Evolutionary conservation across 768 basidiomycete species (phyloP).

Genomic region (Lenzites betulinus): DNA sequence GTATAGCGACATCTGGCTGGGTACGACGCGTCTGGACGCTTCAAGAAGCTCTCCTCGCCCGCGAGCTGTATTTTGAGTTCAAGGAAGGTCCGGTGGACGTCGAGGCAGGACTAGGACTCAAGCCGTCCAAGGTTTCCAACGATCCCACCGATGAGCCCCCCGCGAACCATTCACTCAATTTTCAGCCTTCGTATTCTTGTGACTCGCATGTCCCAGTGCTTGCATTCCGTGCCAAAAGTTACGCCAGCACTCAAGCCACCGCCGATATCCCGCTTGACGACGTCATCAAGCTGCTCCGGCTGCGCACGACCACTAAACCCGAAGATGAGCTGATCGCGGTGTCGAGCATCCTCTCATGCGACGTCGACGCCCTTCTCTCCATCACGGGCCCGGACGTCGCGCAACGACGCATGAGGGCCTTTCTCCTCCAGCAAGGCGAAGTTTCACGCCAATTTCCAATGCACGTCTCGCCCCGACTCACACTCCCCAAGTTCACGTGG

Average conservation of each 20-base stretch:
- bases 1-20: conserved; percentile 13
- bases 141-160: not conserved
- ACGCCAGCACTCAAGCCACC: not conserved
- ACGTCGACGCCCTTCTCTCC: not conserved
- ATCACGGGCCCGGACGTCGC: not conserved
- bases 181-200: not conserved
- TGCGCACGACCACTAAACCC: conserved; percentile 6
- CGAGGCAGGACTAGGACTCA: not conserved
- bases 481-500: not conserved
- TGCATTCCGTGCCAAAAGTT: not conserved
- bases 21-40: conserved; percentile 18
- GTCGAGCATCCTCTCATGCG: not conserved
- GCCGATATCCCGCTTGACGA: not conserved
- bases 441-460: not conserved
- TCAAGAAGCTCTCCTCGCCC: conserved; percentile 12
- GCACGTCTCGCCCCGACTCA: not conserved
- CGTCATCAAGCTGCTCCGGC: not conserved
- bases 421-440: not conserved
- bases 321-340: conserved; percentile 8
- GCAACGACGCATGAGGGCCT: not conserved
- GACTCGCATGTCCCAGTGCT: not conserved
- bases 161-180: not conserved
- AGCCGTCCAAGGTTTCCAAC: not conserved
- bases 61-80: conserved; percentile 10
- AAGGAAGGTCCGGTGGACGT: not conserved